Percentiles rank a stretch among this genome's conserved stretches.
These are phyloP conservation scores for Thelephora terrestris DNA, from an alignment of 1,284 basidiomycete genomes.

Conservation along the genomic window DNA sequence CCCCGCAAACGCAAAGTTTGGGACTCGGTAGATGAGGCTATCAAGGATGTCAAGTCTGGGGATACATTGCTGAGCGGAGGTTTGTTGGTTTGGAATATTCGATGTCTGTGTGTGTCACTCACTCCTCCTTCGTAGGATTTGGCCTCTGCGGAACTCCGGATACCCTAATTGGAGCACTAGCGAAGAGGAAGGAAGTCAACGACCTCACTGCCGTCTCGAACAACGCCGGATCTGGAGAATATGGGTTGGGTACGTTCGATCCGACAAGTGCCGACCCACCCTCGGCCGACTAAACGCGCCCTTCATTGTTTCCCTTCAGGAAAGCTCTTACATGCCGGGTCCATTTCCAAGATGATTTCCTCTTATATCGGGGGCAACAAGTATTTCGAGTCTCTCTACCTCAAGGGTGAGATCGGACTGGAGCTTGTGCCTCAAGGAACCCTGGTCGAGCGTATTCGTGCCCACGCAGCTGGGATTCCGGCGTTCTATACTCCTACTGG, in stretches of 20 bases:
- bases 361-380: conserved; percentile 87
- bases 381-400: conserved; percentile 67
- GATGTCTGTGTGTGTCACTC: conserved; percentile 2
- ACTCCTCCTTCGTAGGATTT: conserved; percentile 43
- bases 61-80: conserved; percentile 76
- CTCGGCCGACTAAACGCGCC: conserved; percentile 1
- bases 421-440: conserved; percentile 91
- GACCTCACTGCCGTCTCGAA: conserved; percentile 83
- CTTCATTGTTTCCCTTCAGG: conserved; percentile 32
- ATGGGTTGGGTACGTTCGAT: conserved; percentile 59
- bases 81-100: conserved; percentile 23
- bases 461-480: conserved; percentile 91
- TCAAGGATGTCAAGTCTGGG: conserved; percentile 47
- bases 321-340: conserved; percentile 65
- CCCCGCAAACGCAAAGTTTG: conserved; percentile 40
- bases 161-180: conserved; percentile 77
- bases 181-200: conserved; percentile 60
- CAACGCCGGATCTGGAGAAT: conserved; percentile 75
- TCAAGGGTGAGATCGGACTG: conserved; percentile 72
- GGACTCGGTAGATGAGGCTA: conserved; percentile 42
- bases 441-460: conserved; percentile 83
- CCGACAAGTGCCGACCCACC: neutral
- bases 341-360: conserved; percentile 79
- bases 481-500: conserved; percentile 96
- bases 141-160: conserved; percentile 76